Base-by-base conservation (phyloP, 768 basidiomycete genomes). In the Boletales sp. region DNA sequence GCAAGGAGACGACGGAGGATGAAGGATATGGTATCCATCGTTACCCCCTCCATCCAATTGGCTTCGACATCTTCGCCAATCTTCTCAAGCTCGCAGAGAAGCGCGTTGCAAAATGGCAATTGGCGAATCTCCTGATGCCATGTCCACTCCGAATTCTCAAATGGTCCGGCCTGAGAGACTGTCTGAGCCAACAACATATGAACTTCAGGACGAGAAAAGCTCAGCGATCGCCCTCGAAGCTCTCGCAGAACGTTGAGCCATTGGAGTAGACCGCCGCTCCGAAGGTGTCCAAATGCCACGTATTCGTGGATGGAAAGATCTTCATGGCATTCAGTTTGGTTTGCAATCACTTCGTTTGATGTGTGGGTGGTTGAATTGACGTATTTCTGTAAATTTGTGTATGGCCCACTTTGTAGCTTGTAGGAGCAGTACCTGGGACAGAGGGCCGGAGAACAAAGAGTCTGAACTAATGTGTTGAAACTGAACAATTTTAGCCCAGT, bases 191-290 rank as follows among this genome's bases (percentile, higher is more conserved):
- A 15, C 5, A 81, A 62, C 0, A 61, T 42, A 43, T 78, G 68
- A 0, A 81, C 71, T 11, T 71, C 74, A 1, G 66, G 63, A 7
- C 57, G 44, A 17, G 65, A 61, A 42, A 82, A 73, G 5, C 63
- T 69, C 38, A 82, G 51, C 0, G 56, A 52, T 27, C 67, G 62
- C 1, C 63, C 65, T 6, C 65, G 66, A 13, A 81, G 54, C 51
- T 74, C 75, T 18, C 72, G 69, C 14, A 69, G 46, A 18, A 81
- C 72, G 47, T 81, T 81, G 30, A 73, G 57, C 79, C 78, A 80
- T 40, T 81, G 81, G 0, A 82, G 56, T 2, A 45, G 55, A 0
- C 64, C 51, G 1, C 81, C 78, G n/a, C 72, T 69, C 3, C 80
- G 74, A 35, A 81, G 53, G 40, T 66, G 62, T 12, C 71, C 71